Evolutionary conservation across 139 green algal genomes (phyloP).

Genomic region (Micractinium sp.): DNA sequence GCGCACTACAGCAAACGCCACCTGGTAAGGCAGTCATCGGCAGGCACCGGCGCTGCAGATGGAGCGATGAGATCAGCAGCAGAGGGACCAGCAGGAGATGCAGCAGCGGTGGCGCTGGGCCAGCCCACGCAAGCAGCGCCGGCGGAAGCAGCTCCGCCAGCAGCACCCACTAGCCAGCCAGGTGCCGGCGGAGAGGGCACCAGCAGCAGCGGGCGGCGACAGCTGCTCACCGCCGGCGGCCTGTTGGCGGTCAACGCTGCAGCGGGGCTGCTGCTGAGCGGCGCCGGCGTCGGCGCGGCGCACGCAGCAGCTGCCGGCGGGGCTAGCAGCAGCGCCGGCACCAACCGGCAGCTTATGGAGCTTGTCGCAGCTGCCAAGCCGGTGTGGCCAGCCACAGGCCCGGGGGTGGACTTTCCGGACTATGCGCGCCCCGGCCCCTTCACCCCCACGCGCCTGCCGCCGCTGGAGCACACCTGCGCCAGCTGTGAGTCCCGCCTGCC

Average conservation of each 20-base stretch:
- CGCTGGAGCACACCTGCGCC: conserved; percentile 80
- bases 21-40: not conserved
- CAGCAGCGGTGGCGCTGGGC: too few relatives aligned
- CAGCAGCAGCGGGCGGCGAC: not conserved
- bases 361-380: not conserved
- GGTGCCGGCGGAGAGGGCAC: not conserved
- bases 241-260: not conserved
- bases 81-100: too few relatives aligned
- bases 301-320: not conserved
- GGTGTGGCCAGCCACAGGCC: not conserved
- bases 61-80: too few relatives aligned
- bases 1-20: not conserved
- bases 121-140: too few relatives aligned
- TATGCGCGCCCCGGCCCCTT: conserved; percentile 63
- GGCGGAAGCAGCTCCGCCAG: not conserved
- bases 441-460: conserved; percentile 60
- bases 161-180: not conserved
- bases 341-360: not conserved
- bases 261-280: not conserved
- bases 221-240: not conserved
- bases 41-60: not conserved
- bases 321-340: not conserved
- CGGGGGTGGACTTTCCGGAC: conserved; percentile 31
- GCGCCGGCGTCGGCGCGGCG: not conserved
- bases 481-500: not conserved